Conservation (phyloP, 116 monocot genomes). For the Papilionanthe hybrid region DNA sequence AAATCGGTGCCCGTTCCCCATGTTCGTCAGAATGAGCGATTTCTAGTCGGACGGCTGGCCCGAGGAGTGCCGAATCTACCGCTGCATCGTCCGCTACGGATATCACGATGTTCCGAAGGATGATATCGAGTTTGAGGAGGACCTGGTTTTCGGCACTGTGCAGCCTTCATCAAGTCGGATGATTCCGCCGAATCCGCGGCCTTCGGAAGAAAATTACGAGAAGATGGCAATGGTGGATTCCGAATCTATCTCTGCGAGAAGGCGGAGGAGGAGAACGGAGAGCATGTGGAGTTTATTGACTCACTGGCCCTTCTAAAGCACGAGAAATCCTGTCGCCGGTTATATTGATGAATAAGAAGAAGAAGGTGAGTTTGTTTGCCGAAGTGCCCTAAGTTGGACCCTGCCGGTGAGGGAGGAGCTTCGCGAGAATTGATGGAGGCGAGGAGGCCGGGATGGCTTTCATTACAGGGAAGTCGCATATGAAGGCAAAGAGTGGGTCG, state of each 20-base stretch:
- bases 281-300: neutral
- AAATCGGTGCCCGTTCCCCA: constrained; percentile 5
- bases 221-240: neutral
- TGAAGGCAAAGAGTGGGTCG: constrained; percentile 12
- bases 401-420: neutral
- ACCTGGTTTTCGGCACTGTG: constrained; percentile 3
- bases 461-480: constrained; percentile 8
- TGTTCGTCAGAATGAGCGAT: neutral
- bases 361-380: neutral
- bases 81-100: constrained; percentile 6
- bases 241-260: neutral
- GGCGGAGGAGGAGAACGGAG: constrained; percentile 27
- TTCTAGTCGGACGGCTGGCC: constrained; percentile 1
- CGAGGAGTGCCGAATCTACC: neutral
- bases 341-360: neutral
- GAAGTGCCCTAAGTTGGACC: neutral
- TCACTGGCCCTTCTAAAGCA: neutral
- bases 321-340: neutral
- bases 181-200: neutral
- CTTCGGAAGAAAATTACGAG: neutral
- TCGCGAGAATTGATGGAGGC: constrained; percentile 12
- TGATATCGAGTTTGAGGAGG: neutral
- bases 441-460: constrained; percentile 13
- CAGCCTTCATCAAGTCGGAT: neutral
- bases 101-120: constrained; percentile 3